Conservation (phyloP, 306 rosid species). For the Prunus kanzakura region DNA sequence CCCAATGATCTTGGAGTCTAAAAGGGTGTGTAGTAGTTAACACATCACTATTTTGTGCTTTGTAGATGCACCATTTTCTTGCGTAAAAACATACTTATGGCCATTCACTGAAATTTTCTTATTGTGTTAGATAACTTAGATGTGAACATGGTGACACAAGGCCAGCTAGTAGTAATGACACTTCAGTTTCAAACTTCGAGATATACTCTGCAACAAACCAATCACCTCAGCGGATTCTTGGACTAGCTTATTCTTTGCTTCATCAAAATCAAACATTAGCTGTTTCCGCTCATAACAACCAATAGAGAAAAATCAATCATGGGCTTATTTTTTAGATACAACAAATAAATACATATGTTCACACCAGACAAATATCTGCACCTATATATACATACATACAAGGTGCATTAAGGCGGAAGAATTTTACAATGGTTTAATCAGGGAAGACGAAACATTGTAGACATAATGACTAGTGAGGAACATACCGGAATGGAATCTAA, state of each 20-base stretch:
- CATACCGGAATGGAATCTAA: conserved; percentile 89
- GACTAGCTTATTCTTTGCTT: not conserved
- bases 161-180: not conserved
- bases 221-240: not conserved
- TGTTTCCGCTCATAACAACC: not conserved
- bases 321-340: not conserved
- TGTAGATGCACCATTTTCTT: not conserved
- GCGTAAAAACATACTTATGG: not conserved
- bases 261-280: not conserved
- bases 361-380: not conserved
- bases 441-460: not conserved
- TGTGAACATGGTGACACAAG: not conserved
- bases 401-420: not conserved
- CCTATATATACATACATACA: not conserved
- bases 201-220: not conserved
- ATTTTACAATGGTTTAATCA: not conserved
- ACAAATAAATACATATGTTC: not conserved
- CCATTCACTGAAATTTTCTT: not conserved
- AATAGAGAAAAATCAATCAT: not conserved
- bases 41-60: not conserved
- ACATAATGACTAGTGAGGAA: conserved; percentile 1
- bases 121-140: not conserved
- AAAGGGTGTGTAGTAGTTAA: not conserved
- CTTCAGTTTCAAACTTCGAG: not conserved
- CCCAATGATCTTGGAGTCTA: not conserved